A percentile compares a stretch with the other conserved stretches of the same genome.
phyloP scores from a whole-genome alignment of 805 yeast species.

The baker's yeast (Saccharomyces cerevisiae) region DNA sequence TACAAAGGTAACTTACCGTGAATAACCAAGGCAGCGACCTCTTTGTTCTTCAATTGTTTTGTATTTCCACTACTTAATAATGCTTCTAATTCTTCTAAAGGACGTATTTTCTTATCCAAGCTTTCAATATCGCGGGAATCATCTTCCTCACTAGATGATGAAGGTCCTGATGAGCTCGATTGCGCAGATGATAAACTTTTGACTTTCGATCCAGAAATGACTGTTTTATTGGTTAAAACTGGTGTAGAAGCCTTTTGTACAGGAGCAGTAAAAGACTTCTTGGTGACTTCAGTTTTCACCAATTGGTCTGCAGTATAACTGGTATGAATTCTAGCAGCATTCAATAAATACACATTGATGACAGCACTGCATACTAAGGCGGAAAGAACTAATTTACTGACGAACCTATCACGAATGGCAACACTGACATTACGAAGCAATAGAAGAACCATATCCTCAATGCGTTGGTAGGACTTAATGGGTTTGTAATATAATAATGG shows the following conservation, averaged over 20 bases:
- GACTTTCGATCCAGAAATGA: background rate
- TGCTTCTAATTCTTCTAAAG: conserved; percentile 56
- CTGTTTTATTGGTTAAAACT: conserved; percentile 5
- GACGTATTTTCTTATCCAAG: conserved; percentile 22
- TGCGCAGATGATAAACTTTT: background rate
- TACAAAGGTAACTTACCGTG: conserved; percentile 81
- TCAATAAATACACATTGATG: conserved; percentile 76
- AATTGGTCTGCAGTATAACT: conserved; percentile 17
- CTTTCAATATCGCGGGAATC: background rate
- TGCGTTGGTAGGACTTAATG: conserved; percentile 43
- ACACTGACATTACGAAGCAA: conserved; percentile 45
- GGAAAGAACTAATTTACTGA: conserved; percentile 68
- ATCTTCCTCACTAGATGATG: background rate
- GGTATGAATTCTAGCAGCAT: conserved; percentile 69
- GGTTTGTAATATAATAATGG: conserved; percentile 54
- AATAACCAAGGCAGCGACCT: conserved; percentile 62
- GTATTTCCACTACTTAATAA: conserved; percentile 68
- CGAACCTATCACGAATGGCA: conserved; percentile 71
- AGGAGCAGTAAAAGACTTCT: conserved; percentile 36
- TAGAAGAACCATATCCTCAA: conserved; percentile 41
- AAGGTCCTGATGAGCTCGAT: background rate
- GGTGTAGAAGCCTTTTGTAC: conserved; percentile 24
- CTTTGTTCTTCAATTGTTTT: conserved; percentile 57
- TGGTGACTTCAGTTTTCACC: conserved; percentile 19
- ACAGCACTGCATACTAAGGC: conserved; percentile 68